Evolutionary conservation across 495 filamentous ascomycete genomes (phyloP).

Genomic region (Penicillium simplicissimum): DNA sequence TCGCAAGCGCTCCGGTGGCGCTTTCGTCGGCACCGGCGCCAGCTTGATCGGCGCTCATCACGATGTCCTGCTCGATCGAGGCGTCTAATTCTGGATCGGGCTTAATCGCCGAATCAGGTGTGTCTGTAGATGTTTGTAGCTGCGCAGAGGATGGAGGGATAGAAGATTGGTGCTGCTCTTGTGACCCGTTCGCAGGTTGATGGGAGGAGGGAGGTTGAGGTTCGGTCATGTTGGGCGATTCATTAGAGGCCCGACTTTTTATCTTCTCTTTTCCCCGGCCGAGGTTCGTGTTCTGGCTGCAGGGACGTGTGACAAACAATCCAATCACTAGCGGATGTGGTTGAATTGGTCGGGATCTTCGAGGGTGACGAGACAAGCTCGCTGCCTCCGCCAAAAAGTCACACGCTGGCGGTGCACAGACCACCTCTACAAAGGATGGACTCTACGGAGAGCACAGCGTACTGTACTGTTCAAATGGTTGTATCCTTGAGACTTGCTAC

Average conservation of each 20-base stretch:
- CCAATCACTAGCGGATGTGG: constrained; percentile 20
- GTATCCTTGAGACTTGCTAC: no score
- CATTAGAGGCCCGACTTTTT: not conserved
- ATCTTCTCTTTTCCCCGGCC: not conserved
- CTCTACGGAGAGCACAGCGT: no score
- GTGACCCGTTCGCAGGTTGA: constrained; percentile 25
- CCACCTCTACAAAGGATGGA: no score
- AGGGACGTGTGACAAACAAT: constrained; percentile 16
- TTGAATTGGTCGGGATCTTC: constrained; percentile 8
- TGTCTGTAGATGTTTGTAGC: not conserved
- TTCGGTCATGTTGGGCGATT: constrained; percentile 24
- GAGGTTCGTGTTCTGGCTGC: constrained; percentile 11
- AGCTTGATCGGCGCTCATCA: constrained; percentile 37
- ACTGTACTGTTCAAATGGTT: no score
- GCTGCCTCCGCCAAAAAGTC: constrained; percentile 15
- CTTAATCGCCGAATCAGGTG: constrained; percentile 26
- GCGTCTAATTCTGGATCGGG: constrained; percentile 38
- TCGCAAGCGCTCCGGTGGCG: constrained; percentile 14
- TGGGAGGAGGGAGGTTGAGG: constrained; percentile 13
- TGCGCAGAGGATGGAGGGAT: constrained; percentile 10
- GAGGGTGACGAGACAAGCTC: constrained; percentile 1
- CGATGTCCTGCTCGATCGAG: constrained; percentile 49
- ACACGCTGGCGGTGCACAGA: constrained; percentile 24
- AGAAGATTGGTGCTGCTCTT: constrained; percentile 15
- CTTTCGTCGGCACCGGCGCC: constrained; percentile 20